Percentiles rank a stretch among this genome's conserved stretches.
Evolutionary conservation across 2,329 filamentous ascomycete genomes (phyloP).

Genomic region (Xylaria sp.): DNA sequence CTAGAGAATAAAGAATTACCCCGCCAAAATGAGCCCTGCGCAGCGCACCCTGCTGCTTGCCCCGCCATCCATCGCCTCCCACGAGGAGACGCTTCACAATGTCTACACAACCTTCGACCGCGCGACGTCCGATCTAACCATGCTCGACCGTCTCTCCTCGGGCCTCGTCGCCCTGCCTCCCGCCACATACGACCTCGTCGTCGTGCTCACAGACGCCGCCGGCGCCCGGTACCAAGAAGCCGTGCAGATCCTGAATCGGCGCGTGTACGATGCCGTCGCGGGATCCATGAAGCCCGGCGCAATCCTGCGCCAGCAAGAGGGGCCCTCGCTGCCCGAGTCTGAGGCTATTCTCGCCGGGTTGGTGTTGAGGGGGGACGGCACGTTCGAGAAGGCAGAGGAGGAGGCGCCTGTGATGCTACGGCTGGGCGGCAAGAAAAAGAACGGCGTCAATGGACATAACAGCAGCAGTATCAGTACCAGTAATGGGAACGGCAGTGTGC

Average conservation of each 20-base stretch:
- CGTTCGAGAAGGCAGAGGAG: conserved; percentile 78
- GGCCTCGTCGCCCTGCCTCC: conserved; percentile 82
- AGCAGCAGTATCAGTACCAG: conserved; percentile 41
- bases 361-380: conserved; percentile 67
- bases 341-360: conserved; percentile 89
- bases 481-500: conserved; percentile 50
- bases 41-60: conserved; percentile 83
- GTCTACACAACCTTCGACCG: conserved; percentile 80
- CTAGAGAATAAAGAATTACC: conserved; percentile 15
- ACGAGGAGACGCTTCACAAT: conserved; percentile 79
- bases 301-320: conserved; percentile 75
- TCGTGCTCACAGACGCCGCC: conserved; percentile 84
- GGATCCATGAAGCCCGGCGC: conserved; percentile 76
- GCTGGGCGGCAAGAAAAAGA: conserved; percentile 68
- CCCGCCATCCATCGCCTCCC: conserved; percentile 87
- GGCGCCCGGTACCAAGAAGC: conserved; percentile 72
- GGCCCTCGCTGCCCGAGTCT: conserved; percentile 60
- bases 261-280: conserved; percentile 76
- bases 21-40: conserved; percentile 39
- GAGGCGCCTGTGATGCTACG: conserved; percentile 69
- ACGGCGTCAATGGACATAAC: conserved; percentile 53
- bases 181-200: conserved; percentile 83
- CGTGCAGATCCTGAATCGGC: conserved; percentile 70
- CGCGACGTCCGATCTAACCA: conserved; percentile 86
- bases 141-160: conserved; percentile 91